These are phyloP conservation scores for Kandelia obovata DNA, from an alignment of 345 rosid genomes.

Conservation along the genomic window DNA sequence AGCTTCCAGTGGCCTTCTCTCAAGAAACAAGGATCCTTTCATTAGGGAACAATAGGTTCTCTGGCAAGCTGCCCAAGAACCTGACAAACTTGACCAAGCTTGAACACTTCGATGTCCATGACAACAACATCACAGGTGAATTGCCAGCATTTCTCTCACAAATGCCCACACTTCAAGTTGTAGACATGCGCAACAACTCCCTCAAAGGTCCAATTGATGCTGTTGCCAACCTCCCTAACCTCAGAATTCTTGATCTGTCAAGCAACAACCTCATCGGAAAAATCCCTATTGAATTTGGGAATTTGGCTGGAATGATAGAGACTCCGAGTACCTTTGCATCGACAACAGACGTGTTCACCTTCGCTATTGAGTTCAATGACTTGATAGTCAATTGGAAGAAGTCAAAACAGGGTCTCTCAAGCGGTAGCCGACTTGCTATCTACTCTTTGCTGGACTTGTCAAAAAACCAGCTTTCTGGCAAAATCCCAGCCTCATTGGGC, in stretches of 20 bases:
- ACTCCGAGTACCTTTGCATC: slow-evolving; percentile 13
- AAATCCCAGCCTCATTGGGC: slow-evolving; percentile 31
- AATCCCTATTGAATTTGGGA: slow-evolving; percentile 26
- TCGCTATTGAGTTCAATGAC: slow-evolving; percentile 20
- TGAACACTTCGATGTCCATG: slow-evolving; percentile 29
- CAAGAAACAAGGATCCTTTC: slow-evolving; percentile 22
- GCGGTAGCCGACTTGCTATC: slow-evolving; percentile 26
- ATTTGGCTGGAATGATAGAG: slow-evolving; percentile 27
- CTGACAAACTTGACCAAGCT: slow-evolving; percentile 28
- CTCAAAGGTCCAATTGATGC: slow-evolving; percentile 17
- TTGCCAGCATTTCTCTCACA: slow-evolving; percentile 27
- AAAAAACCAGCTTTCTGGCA: slow-evolving; percentile 21
- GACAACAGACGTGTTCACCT: slow-evolving; percentile 14
- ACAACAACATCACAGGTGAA: slow-evolving; percentile 36
- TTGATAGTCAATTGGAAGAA: slow-evolving; percentile 32
- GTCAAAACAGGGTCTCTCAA: slow-evolving; percentile 27
- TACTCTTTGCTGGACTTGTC: slow-evolving; percentile 38
- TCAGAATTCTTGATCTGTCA: slow-evolving; percentile 35
- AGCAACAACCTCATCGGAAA: slow-evolving; percentile 25
- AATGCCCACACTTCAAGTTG: slow-evolving; percentile 26
- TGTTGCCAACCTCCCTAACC: slow-evolving; percentile 24
- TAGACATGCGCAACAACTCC: slow-evolving; percentile 27
- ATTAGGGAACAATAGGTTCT: slow-evolving; percentile 28
- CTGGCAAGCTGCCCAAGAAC: slow-evolving; percentile 26
- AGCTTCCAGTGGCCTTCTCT: slow-evolving; percentile 25